Evolutionary conservation across 2,329 filamentous ascomycete genomes (phyloP).

Genomic region (Penicillium sp.): DNA sequence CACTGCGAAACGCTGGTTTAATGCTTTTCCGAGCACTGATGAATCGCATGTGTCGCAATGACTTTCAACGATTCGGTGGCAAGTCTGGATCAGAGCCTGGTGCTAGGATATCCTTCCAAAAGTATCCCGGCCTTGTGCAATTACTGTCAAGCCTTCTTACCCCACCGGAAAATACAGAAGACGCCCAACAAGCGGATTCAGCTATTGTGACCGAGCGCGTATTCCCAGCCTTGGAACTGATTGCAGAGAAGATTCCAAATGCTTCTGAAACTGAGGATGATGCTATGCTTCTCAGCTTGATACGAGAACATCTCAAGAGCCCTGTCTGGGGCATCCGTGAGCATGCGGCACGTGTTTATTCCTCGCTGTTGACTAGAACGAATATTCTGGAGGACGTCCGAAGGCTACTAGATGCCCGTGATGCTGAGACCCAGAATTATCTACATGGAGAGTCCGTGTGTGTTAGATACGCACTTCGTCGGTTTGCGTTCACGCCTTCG

Average conservation of each 20-base stretch:
- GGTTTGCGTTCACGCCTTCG: constrained; percentile 38
- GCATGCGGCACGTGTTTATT: constrained; percentile 51
- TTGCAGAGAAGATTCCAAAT: constrained; percentile 49
- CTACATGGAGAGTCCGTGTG: constrained; percentile 48
- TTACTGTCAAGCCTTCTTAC: constrained; percentile 43
- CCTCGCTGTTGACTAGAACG: constrained; percentile 40
- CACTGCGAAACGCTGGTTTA: constrained; percentile 89
- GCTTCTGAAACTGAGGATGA: constrained; percentile 37
- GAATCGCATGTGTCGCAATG: constrained; percentile 60
- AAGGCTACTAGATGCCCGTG: constrained; percentile 29
- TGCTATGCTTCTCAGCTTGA: constrained; percentile 36
- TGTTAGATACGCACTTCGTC: constrained; percentile 43
- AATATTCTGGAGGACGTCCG: constrained; percentile 39
- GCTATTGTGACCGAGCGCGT: constrained; percentile 47
- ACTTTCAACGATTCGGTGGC: constrained; percentile 54
- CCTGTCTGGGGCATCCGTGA: constrained; percentile 53
- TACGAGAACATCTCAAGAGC: constrained; percentile 46
- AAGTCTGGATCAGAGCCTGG: constrained; percentile 50
- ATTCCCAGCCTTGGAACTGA: constrained; percentile 53
- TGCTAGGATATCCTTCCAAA: constrained; percentile 45
- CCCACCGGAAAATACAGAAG: constrained; percentile 26
- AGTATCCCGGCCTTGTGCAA: constrained; percentile 45
- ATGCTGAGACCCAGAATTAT: constrained; percentile 38
- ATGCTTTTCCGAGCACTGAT: constrained; percentile 87
- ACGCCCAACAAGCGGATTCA: constrained; percentile 29